phyloP scores from a whole-genome alignment of 2,329 filamentous ascomycete species.

The Coniochaeta sp. region DNA sequence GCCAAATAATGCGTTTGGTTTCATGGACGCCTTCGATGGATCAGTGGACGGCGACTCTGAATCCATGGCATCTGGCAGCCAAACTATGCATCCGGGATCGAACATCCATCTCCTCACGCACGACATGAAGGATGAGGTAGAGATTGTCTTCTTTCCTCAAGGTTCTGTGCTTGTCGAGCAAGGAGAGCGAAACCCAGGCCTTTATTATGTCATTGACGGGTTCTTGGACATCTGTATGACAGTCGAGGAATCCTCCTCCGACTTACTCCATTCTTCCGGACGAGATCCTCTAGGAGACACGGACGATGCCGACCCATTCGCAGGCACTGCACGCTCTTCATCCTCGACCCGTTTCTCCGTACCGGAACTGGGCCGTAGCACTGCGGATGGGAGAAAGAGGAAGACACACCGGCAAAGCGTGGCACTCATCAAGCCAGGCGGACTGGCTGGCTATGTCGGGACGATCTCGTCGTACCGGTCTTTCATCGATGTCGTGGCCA shows the following conservation, averaged over 20 bases:
- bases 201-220: constrained; percentile 97
- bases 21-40: constrained; percentile 77
- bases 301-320: constrained; percentile 21
- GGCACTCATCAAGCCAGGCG: constrained; percentile 88
- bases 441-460: constrained; percentile 88
- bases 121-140: constrained; percentile 84
- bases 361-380: constrained; percentile 15
- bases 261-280: constrained; percentile 31
- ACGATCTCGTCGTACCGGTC: constrained; percentile 92
- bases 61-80: constrained; percentile 67
- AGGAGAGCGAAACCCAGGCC: constrained; percentile 88
- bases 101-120: constrained; percentile 62
- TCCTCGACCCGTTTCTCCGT: constrained; percentile 18
- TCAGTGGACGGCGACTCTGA: constrained; percentile 79
- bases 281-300: constrained; percentile 26
- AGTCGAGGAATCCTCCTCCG: constrained; percentile 44
- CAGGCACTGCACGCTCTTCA: constrained; percentile 2
- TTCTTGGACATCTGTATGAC: constrained; percentile 93
- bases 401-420: constrained; percentile 58
- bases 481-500: constrained; percentile 93
- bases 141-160: constrained; percentile 96
- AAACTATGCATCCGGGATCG: constrained; percentile 52
- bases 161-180: constrained; percentile 92
- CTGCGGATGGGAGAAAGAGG: constrained; percentile 31
- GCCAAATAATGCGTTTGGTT: constrained; percentile 77